Evolutionary conservation across 1,284 basidiomycete species (phyloP).

Genomic region (Trametes polyzona): DNA sequence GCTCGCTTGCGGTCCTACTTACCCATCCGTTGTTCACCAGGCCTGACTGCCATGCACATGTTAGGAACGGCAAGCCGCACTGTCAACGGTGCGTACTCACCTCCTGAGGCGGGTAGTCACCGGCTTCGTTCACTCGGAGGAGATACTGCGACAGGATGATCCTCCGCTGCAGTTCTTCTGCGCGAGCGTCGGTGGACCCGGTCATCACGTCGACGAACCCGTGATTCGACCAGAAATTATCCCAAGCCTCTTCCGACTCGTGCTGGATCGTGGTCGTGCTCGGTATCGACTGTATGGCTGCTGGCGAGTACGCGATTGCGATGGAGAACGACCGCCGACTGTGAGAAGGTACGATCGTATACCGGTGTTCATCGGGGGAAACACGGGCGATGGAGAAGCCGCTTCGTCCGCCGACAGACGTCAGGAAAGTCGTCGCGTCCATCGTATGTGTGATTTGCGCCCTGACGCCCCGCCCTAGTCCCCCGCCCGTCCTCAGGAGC

Average conservation of each 20-base stretch:
- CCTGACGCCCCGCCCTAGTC: constrained; percentile 28
- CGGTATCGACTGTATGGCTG: constrained; percentile 25
- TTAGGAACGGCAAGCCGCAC: neutral
- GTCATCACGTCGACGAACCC: constrained; percentile 60
- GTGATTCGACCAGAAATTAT: constrained; percentile 49
- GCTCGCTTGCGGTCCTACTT: constrained; percentile 27
- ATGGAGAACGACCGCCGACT: constrained; percentile 38
- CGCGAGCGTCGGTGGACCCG: constrained; percentile 51
- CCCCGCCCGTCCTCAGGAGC: constrained; percentile 29
- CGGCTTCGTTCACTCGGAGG: constrained; percentile 62
- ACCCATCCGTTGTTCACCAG: constrained; percentile 65
- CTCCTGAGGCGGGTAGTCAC: constrained; percentile 60
- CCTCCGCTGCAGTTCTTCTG: constrained; percentile 58
- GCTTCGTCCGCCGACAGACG: constrained; percentile 46
- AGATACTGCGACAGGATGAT: constrained; percentile 61
- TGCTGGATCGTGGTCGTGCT: constrained; percentile 31
- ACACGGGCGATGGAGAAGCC: constrained; percentile 47
- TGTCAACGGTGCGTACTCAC: constrained; percentile 38
- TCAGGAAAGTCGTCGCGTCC: constrained; percentile 47
- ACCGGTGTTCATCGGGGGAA: constrained; percentile 47
- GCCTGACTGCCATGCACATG: constrained; percentile 47
- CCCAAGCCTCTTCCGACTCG: constrained; percentile 48
- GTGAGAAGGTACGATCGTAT: constrained; percentile 40
- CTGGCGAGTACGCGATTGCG: constrained; percentile 38
- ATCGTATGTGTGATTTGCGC: constrained; percentile 50